Conservation (phyloP, 192 early-diverging fungal species). For the Coemansia sp. region DNA sequence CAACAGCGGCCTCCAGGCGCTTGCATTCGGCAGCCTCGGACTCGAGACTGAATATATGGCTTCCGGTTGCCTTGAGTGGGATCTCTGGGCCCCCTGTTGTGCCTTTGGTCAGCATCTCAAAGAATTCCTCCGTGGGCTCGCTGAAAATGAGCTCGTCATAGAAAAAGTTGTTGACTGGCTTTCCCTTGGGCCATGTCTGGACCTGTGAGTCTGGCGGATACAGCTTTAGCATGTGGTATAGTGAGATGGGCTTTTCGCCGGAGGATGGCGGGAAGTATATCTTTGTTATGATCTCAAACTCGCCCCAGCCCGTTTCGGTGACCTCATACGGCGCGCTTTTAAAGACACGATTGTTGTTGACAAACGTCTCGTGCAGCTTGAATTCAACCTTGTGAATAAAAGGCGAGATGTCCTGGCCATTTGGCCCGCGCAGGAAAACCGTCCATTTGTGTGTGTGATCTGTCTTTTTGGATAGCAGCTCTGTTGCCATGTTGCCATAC, state of each 20-base stretch:
- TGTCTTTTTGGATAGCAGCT: conserved; percentile 66
- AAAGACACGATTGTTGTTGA: conserved; percentile 62
- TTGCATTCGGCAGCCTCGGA: conserved; percentile 71
- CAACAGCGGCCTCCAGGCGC: conserved; percentile 60
- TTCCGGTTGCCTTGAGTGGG: conserved; percentile 51
- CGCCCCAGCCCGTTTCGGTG: conserved; percentile 97
- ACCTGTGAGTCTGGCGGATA: conserved; percentile 63
- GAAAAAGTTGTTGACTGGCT: conserved; percentile 55
- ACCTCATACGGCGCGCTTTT: conserved; percentile 84
- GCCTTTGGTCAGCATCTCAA: conserved; percentile 53
- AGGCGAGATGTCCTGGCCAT: conserved; percentile 83
- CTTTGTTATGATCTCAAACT: conserved; percentile 96
- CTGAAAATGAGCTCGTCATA: conserved; percentile 68
- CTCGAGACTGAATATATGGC: conserved; percentile 54
- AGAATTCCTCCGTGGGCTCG: conserved; percentile 78
- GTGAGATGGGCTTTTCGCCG: conserved; percentile 75
- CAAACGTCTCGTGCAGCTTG: conserved; percentile 94
- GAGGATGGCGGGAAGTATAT: conserved; percentile 76
- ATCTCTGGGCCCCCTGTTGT: conserved; percentile 52
- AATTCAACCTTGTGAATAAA: conserved; percentile 90
- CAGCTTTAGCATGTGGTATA: conserved; percentile 89
- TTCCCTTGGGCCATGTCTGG: conserved; percentile 51
- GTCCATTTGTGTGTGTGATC: conserved; percentile 98
- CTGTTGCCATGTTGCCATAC: conserved; percentile 81
- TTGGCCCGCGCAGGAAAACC: conserved; percentile 78